These are phyloP conservation scores for Claviceps pazoutovae DNA, from an alignment of 2,329 filamentous ascomycete species.

Conservation along the genomic window DNA sequence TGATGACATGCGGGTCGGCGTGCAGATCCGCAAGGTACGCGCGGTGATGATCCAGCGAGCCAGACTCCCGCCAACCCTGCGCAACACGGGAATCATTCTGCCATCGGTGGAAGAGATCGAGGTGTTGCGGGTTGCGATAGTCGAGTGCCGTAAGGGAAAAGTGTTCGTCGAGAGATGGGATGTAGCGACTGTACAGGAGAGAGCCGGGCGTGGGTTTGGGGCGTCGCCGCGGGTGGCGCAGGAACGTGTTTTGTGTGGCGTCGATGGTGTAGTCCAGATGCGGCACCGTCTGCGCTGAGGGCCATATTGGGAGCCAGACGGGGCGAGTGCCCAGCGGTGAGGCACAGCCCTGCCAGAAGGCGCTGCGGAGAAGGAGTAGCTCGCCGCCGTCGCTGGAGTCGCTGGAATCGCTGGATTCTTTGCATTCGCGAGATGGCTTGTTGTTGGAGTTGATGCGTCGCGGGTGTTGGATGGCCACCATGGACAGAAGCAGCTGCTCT, in stretches of 20 bases:
- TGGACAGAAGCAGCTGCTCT: conserved; percentile 13
- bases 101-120: conserved; percentile 59
- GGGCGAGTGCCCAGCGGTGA: conserved; percentile 49
- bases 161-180: conserved; percentile 57
- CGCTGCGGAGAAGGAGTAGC: conserved; percentile 29
- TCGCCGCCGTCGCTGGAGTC: conserved; percentile 10
- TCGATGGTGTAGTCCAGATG: conserved; percentile 23
- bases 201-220: conserved; percentile 54
- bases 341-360: conserved; percentile 54
- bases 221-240: conserved; percentile 51
- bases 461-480: conserved; percentile 29
- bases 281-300: conserved; percentile 17
- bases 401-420: conserved; percentile 12
- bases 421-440: background rate
- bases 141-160: conserved; percentile 61
- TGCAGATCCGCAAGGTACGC: conserved; percentile 31
- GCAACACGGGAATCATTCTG: conserved; percentile 70
- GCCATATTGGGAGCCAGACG: conserved; percentile 38
- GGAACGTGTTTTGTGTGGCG: conserved; percentile 17
- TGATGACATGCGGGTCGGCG: conserved; percentile 53
- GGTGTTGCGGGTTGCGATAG: conserved; percentile 44
- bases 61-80: conserved; percentile 63
- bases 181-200: conserved; percentile 60
- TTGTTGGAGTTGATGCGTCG: conserved; percentile 10
- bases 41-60: conserved; percentile 53